Percentiles rank a stretch among this genome's conserved stretches.
phyloP scores from a whole-genome alignment of 345 rosid species.

The Arabis alpina region DNA sequence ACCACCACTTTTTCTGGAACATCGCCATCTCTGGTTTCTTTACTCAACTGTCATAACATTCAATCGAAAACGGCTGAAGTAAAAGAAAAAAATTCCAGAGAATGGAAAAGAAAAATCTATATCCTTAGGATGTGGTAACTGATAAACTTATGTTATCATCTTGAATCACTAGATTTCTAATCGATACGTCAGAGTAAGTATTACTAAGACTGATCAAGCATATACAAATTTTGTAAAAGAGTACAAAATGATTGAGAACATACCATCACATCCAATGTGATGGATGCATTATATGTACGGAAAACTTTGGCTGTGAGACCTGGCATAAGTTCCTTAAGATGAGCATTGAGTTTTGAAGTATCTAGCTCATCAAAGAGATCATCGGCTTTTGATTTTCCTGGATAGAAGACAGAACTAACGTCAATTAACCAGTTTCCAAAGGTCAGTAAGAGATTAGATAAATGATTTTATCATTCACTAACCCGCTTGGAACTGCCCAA shows the following conservation, averaged over 20 bases:
- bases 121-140: not conserved
- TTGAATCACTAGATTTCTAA: not conserved
- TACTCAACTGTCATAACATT: conserved; percentile 65
- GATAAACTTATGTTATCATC: not conserved
- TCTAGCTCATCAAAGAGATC: conserved; percentile 93
- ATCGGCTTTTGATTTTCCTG: conserved; percentile 74
- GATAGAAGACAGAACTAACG: conserved; percentile 18
- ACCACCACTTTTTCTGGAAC: conserved; percentile 76
- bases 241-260: conserved; percentile 26
- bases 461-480: not conserved
- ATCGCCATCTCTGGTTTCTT: conserved; percentile 87
- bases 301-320: conserved; percentile 99
- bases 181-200: not conserved
- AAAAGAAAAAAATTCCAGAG: not conserved
- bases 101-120: conserved; percentile 7
- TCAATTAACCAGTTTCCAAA: conserved; percentile 19
- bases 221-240: not conserved
- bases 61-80: not conserved
- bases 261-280: conserved; percentile 93
- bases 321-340: conserved; percentile 97
- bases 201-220: not conserved
- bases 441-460: conserved; percentile 8
- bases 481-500: conserved; percentile 85
- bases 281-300: conserved; percentile 97
- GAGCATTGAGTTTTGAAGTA: conserved; percentile 91